Conservation (phyloP, 768 basidiomycete genomes). For the Mycena metata region DNA sequence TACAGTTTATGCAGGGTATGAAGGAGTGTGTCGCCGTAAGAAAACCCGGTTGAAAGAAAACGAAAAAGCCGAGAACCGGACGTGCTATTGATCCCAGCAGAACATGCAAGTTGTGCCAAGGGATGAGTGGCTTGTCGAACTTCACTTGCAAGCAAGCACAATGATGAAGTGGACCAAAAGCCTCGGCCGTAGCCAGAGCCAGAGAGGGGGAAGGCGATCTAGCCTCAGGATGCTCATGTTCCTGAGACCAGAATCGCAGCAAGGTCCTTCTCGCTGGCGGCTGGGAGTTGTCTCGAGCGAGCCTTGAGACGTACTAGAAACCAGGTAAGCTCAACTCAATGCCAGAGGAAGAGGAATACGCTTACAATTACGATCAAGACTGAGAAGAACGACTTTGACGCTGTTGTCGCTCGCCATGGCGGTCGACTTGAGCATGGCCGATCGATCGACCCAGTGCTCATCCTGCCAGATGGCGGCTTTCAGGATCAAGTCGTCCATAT, state of each 20-base stretch:
- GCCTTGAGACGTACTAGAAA: slow-evolving; percentile 88
- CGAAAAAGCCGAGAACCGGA: slow-evolving; percentile 31
- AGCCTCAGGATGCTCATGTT: slow-evolving; percentile 30
- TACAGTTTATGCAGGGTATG: slow-evolving; percentile 30
- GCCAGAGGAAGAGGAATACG: slow-evolving; percentile 39
- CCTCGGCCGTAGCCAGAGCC: slow-evolving; percentile 31
- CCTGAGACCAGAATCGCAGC: slow-evolving; percentile 69
- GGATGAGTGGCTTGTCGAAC: slow-evolving; percentile 37
- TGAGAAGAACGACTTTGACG: slow-evolving; percentile 90
- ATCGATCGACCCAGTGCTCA: slow-evolving; percentile 92
- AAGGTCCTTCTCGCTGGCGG: slow-evolving; percentile 89
- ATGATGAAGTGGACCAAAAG: slow-evolving; percentile 7
- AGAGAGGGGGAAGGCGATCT: slow-evolving; percentile 6
- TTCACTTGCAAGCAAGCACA: slow-evolving; percentile 27
- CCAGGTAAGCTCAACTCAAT: slow-evolving; percentile 34
- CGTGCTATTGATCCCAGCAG: slow-evolving; percentile 37
- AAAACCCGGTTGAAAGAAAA: slow-evolving; percentile 23
- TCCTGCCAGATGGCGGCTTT: slow-evolving; percentile 94
- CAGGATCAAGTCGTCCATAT: slow-evolving; percentile 96
- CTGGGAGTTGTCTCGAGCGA: slow-evolving; percentile 85
- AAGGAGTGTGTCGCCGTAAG: slow-evolving; percentile 27
- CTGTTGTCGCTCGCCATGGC: slow-evolving; percentile 58
- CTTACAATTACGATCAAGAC: slow-evolving; percentile 92
- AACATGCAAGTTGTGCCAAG: slow-evolving; percentile 30
- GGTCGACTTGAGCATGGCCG: slow-evolving; percentile 70